Base-by-base conservation (phyloP, 768 basidiomycete genomes). In the Leccinellum rugosiceps region DNA sequence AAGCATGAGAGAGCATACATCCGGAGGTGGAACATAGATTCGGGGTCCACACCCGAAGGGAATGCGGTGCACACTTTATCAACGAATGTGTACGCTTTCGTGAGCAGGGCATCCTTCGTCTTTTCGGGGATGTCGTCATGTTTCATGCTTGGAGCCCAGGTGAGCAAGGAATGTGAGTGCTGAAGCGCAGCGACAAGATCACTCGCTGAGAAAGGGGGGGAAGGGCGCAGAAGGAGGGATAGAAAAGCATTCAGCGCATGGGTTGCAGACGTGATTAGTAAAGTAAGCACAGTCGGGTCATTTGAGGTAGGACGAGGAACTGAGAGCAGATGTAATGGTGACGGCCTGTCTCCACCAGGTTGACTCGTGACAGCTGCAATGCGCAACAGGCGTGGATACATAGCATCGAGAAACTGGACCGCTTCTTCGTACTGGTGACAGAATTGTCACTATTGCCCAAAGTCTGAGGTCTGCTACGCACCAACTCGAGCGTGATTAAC, bases 401-500 rank as follows among this genome's bases (percentile, higher is more conserved):
- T 80, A 45, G 77, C 78, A 35, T 66, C 61, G 17, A 89, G 71
- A 2, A 81, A 65, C 21, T 67, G 64, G 10, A 80, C 57, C 0
- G 87, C 82, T 28, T 73, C 66, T 28, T 85, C 80, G 63, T 79
- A 80, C 90, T 91, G 57, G n/a, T 34, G 50, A 15, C 31, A 52
- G 43, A 21, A 50, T 25, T 0, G 28, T 53, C 31, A 58, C 19
- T 35, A 50, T 32, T 43, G 28, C n/a, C 6, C 34, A 15, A 25
- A 21, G 31, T 26, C 21, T 17, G 41, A 35, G 25, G 30, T 13
- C 7, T 1, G 21, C 1, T 35, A 78, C 90, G 52, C 65, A 92
- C 91, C 83, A 90, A 75, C 62, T 90, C 87, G 50, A 92, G 66
- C 23, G 78, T 63, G 25, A 90, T 75, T 2, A 92, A 70, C 68